Evolutionary conservation across 2,329 filamentous ascomycete species (phyloP).

Genomic region (Claviceps sp.): DNA sequence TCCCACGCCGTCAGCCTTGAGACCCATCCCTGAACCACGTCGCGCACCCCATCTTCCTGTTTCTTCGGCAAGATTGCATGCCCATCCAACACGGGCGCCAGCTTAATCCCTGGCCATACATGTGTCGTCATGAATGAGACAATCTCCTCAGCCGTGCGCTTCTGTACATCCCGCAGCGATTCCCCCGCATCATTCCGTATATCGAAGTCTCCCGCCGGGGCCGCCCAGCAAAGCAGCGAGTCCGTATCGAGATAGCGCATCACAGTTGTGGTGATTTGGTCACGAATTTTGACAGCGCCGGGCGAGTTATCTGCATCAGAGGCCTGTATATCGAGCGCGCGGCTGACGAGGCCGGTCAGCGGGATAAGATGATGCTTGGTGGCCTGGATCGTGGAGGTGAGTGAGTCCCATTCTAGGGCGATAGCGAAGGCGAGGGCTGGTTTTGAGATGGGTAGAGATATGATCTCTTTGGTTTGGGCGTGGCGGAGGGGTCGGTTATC

Average conservation of each 20-base stretch:
- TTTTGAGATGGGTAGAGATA: constrained; percentile 63
- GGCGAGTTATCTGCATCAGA: constrained; percentile 38
- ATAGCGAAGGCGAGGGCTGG: constrained; percentile 72
- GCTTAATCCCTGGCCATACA: constrained; percentile 74
- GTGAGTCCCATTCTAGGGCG: constrained; percentile 84
- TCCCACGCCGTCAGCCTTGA: constrained; percentile 61
- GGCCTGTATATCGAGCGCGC: constrained; percentile 66
- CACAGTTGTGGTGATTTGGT: constrained; percentile 51
- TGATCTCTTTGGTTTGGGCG: constrained; percentile 54
- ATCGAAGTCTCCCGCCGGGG: constrained; percentile 36
- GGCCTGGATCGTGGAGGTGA: constrained; percentile 71
- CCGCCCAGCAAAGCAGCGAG: constrained; percentile 79
- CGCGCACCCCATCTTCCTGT: constrained; percentile 62
- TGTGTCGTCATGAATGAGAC: constrained; percentile 55
- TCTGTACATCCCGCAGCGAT: constrained; percentile 60
- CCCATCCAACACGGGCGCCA: constrained; percentile 66
- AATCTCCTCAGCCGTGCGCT: constrained; percentile 53
- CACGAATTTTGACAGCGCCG: constrained; percentile 39
- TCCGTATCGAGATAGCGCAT: constrained; percentile 88
- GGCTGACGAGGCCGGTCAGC: constrained; percentile 70
- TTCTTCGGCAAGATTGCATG: constrained; percentile 61
- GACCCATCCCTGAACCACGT: constrained; percentile 70
- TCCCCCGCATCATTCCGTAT: constrained; percentile 33
- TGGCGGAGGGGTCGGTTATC: constrained; percentile 71
- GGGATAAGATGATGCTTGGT: constrained; percentile 80